These are phyloP conservation scores for Yamadazyma ubonensis DNA, from an alignment of 805 yeast species.

Conservation along the genomic window DNA sequence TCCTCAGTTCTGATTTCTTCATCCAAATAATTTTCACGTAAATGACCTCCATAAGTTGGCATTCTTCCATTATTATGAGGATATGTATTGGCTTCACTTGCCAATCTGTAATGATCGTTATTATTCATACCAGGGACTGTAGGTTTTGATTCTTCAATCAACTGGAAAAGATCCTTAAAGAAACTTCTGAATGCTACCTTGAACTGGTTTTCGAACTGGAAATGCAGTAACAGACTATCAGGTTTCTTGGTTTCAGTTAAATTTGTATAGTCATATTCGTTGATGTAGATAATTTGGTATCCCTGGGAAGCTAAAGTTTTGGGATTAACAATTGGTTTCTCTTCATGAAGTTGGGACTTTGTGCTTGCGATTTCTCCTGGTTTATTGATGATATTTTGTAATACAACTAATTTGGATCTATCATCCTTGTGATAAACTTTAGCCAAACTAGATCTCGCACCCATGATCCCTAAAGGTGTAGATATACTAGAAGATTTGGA, in stretches of 20 bases:
- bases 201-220: conserved; percentile 12
- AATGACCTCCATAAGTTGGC: conserved; percentile 35
- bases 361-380: too few species aligned
- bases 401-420: conserved; percentile 9
- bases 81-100: conserved; percentile 18
- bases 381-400: conserved; percentile 3
- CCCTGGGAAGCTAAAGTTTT: conserved; percentile 2
- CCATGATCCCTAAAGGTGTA: background rate
- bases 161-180: conserved; percentile 20
- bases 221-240: conserved; percentile 7
- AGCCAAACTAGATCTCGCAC: background rate
- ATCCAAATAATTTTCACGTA: conserved; percentile 28
- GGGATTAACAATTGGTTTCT: conserved; percentile 8
- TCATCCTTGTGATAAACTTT: conserved; percentile 14
- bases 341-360: background rate
- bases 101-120: conserved; percentile 26
- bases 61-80: conserved; percentile 26
- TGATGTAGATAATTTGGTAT: conserved; percentile 5
- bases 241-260: conserved; percentile 2
- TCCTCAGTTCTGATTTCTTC: conserved; percentile 31
- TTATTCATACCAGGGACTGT: conserved; percentile 21
- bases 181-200: conserved; percentile 14
- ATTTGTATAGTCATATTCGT: conserved; percentile 14
- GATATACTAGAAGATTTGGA: background rate
- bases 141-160: conserved; percentile 24